Conservation (phyloP, 805 yeast species). For the Kluyveromyces starmeri region DNA sequence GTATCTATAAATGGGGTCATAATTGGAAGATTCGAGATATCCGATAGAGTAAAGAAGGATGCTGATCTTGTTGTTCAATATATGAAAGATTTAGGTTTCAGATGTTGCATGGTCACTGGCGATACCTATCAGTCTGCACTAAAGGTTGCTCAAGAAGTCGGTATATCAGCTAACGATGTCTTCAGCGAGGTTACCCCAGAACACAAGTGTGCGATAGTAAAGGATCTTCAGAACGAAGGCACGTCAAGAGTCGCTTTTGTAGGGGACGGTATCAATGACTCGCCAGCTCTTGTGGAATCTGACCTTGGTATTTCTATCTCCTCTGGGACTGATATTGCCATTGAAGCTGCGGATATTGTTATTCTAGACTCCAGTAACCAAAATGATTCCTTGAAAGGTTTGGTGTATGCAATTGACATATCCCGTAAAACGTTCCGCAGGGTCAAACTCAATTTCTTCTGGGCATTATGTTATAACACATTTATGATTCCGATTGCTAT, state of each 20-base stretch:
- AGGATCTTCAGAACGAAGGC: constrained; percentile 40
- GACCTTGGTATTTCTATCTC: constrained; percentile 88
- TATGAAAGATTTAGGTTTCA: constrained; percentile 42
- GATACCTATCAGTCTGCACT: constrained; percentile 60
- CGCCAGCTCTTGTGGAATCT: constrained; percentile 87
- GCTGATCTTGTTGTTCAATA: constrained; percentile 51
- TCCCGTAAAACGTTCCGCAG: constrained; percentile 61
- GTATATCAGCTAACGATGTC: constrained; percentile 54
- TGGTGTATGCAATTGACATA: constrained; percentile 56
- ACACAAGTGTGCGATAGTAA: constrained; percentile 63
- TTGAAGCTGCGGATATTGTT: constrained; percentile 93
- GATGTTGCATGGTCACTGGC: constrained; percentile 85
- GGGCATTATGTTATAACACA: constrained; percentile 80
- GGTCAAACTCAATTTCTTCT: constrained; percentile 71
- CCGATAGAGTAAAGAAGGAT: constrained; percentile 61
- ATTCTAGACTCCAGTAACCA: constrained; percentile 38
- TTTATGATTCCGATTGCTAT: constrained; percentile 90
- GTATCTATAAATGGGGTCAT: constrained; percentile 50
- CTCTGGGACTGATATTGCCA: constrained; percentile 91
- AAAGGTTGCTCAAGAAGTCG: constrained; percentile 56
- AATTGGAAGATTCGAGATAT: constrained; percentile 57
- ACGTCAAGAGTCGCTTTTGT: constrained; percentile 62
- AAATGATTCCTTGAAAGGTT: constrained; percentile 35
- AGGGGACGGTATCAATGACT: constrained; percentile 98
- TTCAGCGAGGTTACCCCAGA: constrained; percentile 72